Evolutionary conservation across 2,329 filamentous ascomycete genomes (phyloP).

Genomic region (Fusarium neocosmosporiellum): DNA sequence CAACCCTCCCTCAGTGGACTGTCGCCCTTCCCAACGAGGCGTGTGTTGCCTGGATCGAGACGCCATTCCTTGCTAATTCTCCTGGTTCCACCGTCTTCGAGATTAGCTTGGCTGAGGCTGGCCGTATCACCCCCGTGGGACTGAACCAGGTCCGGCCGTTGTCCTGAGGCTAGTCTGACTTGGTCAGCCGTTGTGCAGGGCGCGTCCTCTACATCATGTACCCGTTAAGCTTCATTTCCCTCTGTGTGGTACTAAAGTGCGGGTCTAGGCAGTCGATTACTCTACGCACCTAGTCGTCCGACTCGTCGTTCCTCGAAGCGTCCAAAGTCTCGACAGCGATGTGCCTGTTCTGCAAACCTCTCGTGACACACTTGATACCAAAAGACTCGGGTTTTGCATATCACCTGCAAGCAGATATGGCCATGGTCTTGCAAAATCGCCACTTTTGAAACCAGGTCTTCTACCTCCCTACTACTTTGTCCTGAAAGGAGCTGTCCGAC

Average conservation of each 20-base stretch:
- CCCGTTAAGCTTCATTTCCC: slow-evolving; percentile 1
- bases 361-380: background rate
- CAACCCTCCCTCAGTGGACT: slow-evolving; percentile 26
- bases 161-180: slow-evolving; percentile 16
- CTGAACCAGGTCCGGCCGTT: slow-evolving; percentile 22
- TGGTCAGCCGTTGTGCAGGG: slow-evolving; percentile 9
- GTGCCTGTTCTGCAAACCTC: background rate
- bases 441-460: background rate
- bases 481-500: slow-evolving; percentile 19
- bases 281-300: background rate
- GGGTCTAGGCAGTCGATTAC: background rate
- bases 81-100: slow-evolving; percentile 44
- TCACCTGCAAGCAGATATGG: background rate
- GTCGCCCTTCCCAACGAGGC: slow-evolving; percentile 20
- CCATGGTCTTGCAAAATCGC: background rate
- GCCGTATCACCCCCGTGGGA: slow-evolving; percentile 34
- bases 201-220: background rate
- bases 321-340: background rate
- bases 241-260: background rate
- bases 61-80: slow-evolving; percentile 30
- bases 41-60: slow-evolving; percentile 32
- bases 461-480: background rate
- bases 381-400: background rate
- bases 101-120: slow-evolving; percentile 39
- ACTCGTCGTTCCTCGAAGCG: background rate